These are phyloP conservation scores for Diaporthe capsici DNA, from an alignment of 2,329 filamentous ascomycete genomes.

Conservation along the genomic window DNA sequence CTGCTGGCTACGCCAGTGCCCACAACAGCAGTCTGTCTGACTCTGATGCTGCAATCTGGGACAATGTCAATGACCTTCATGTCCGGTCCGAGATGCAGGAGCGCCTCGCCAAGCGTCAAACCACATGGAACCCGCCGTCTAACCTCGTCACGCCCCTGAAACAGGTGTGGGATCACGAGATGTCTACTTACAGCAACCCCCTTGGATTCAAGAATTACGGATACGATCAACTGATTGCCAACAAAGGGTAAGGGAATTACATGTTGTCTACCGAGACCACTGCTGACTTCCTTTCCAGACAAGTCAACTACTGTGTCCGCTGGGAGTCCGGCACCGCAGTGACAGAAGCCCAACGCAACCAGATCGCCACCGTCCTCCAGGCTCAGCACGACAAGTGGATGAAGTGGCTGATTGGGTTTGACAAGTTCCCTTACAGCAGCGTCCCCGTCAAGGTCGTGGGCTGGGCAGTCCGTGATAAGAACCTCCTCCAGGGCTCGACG, in stretches of 20 bases:
- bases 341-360: constrained; percentile 54
- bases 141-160: constrained; percentile 22
- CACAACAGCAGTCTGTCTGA: constrained; percentile 18
- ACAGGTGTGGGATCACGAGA: constrained; percentile 13
- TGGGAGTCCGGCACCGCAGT: constrained; percentile 58
- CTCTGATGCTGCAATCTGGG: constrained; percentile 2
- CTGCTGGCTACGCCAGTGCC: constrained; percentile 5
- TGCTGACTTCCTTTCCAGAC: background rate
- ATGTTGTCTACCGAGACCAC: background rate
- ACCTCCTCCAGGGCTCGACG: constrained; percentile 25
- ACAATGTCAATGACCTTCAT: background rate
- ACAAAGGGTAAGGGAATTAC: background rate
- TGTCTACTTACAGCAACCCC: constrained; percentile 18
- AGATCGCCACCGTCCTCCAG: constrained; percentile 50
- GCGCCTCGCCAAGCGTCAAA: constrained; percentile 10
- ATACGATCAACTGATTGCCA: constrained; percentile 11
- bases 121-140: constrained; percentile 2
- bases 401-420: constrained; percentile 21
- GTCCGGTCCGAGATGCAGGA: constrained; percentile 20
- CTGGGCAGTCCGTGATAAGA: constrained; percentile 13
- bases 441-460: constrained; percentile 16
- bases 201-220: constrained; percentile 19
- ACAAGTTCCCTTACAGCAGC: constrained; percentile 22
- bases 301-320: constrained; percentile 58
- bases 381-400: constrained; percentile 26